These are phyloP conservation scores for Thymus quinquecostatus DNA, from an alignment of 257 asterid species.

Conservation along the genomic window DNA sequence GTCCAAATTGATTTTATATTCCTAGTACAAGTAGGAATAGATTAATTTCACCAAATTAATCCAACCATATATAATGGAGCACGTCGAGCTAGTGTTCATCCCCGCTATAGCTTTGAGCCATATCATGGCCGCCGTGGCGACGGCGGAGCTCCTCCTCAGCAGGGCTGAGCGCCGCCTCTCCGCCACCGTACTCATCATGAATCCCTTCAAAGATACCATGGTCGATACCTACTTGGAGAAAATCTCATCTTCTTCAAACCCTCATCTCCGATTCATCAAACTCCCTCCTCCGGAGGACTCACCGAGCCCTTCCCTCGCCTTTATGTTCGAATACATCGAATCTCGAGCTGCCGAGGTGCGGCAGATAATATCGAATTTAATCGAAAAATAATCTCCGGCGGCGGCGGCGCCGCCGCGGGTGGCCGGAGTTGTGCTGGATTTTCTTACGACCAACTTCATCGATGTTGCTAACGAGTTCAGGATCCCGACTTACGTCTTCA, in stretches of 20 bases:
- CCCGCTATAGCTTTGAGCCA: not conserved
- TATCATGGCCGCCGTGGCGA: slow-evolving; percentile 3
- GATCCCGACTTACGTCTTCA: not conserved
- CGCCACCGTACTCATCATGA: not conserved
- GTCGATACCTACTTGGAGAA: not conserved
- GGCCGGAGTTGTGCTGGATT: not conserved
- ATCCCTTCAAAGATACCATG: not conserved
- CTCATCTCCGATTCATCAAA: not conserved
- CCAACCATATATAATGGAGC: not conserved
- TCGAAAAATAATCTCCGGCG: too few species aligned
- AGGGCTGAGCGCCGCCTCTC: not conserved
- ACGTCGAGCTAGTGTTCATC: not conserved
- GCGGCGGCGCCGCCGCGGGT: not conserved
- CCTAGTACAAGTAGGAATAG: too few species aligned
- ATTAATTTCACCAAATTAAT: too few species aligned
- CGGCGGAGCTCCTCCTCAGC: not conserved
- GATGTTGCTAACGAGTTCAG: not conserved
- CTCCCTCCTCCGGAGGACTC: not conserved
- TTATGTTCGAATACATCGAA: not conserved
- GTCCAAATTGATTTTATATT: too few species aligned
- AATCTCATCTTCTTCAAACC: not conserved
- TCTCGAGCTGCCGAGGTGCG: too few species aligned
- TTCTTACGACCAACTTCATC: not conserved
- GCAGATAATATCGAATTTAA: too few species aligned
- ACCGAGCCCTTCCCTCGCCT: not conserved